Evolutionary conservation across 2,329 filamentous ascomycete genomes (phyloP), one percentile per base, ranked within the genome.

Genomic region (Ambrosiella beaveri): DNA sequence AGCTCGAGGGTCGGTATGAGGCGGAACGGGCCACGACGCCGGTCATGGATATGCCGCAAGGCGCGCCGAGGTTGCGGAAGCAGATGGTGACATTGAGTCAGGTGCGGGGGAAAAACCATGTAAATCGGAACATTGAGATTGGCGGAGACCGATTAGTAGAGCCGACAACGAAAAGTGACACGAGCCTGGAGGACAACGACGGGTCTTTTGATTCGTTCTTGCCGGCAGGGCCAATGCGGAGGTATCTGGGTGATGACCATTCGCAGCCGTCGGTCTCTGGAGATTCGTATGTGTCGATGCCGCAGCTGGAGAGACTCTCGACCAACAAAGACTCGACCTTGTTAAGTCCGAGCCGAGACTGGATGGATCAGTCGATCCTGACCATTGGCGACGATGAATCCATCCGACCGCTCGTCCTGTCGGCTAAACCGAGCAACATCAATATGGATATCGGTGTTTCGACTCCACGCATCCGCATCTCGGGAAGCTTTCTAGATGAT

Each of bases 1-100:
- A 97, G 65, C 76, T 98, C 0, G 93, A 98, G 71, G 93, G 93
- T 8, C 91, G 81, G 63, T 93, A 84, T 64, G 78, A 84, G 66
- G 82, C 27, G 27, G 27, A 27, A 27, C 27, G 76, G 47, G 15
- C 52, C 5, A 15, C 15, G 13, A 41, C 52, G 9, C 53, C 57
- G 5, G 36, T 27, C 11, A 37, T 19, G 7, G 41, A 47, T 12
- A 19, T 40, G 11, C 47, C 45, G 19, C 53, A 56, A 17, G 36
- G 36, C 5, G 54, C 52, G 11, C 56, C 56, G 37, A 56, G 59
- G 1, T 49, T 60, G 19, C 59, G 59, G 40, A 60, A 60, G 38
- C 44, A 58, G 36, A 56, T 37, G 4, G 56, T 58, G 37, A 58
- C 59, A 12, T 49, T 61, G 35, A 61, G 59, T 38, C 53, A 58